Evolutionary conservation across 1,284 basidiomycete genomes (phyloP).

Genomic region (Flammula alnicola): DNA sequence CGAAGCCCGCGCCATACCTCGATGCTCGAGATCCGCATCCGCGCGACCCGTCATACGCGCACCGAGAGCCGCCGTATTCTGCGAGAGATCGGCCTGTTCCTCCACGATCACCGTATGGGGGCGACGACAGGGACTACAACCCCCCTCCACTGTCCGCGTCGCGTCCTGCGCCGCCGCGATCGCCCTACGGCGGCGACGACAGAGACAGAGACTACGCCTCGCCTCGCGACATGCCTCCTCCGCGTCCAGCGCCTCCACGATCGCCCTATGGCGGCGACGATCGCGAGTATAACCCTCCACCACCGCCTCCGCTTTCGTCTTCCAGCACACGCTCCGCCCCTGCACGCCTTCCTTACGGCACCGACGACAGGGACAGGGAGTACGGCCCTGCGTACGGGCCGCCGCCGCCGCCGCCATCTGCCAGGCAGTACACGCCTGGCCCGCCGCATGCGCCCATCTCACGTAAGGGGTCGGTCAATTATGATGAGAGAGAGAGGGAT

Average conservation of each 20-base stretch:
- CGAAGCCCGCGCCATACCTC: constrained; percentile 9
- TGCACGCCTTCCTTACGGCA: constrained; percentile 2
- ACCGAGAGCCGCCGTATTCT: constrained; percentile 15
- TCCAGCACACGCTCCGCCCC: too few species aligned
- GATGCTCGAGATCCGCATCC: constrained; percentile 14
- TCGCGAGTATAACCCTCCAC: constrained; percentile 8
- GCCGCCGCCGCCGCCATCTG: background rate
- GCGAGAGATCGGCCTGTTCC: constrained; percentile 6
- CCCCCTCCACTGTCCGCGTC: too few species aligned
- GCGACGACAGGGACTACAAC: too few species aligned
- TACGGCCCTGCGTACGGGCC: background rate
- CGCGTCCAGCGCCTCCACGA: constrained; percentile 4
- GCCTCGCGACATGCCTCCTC: background rate
- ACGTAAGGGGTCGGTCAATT: constrained; percentile 19
- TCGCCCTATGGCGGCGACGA: constrained; percentile 9
- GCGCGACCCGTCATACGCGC: too few species aligned
- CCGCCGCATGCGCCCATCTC: constrained; percentile 12
- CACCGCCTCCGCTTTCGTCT: constrained; percentile 1
- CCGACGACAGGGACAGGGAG: constrained; percentile 1
- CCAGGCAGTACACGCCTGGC: too few species aligned
- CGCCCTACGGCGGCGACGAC: constrained; percentile 20
- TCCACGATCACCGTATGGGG: too few species aligned
- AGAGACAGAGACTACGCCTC: constrained; percentile 23
- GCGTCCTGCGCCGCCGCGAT: constrained; percentile 14
- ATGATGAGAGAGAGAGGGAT: constrained; percentile 23